Percentiles rank a stretch among this genome's conserved stretches.
Evolutionary conservation across 2,329 filamentous ascomycete genomes (phyloP).

Genomic region (Beauveria sp.): DNA sequence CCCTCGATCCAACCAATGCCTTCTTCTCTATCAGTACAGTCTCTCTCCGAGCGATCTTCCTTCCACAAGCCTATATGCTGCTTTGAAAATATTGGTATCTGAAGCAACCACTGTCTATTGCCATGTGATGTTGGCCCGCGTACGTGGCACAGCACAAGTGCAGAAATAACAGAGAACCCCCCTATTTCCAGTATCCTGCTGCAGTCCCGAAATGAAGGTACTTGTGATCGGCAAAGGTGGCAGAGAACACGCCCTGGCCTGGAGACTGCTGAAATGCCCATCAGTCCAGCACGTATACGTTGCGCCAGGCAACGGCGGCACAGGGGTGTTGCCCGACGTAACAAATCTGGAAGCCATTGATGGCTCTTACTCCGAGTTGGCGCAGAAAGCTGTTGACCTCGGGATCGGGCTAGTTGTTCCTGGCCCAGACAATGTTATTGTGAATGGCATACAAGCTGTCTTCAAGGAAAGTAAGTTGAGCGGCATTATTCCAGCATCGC

Average conservation of each 20-base stretch:
- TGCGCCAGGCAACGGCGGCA: constrained; percentile 61
- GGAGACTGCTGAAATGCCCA: constrained; percentile 61
- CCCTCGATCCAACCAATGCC: no score
- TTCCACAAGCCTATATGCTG: no score
- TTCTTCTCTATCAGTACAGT: no score
- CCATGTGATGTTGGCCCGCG: neutral
- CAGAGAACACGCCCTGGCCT: constrained; percentile 68
- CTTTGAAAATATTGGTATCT: no score
- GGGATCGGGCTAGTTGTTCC: constrained; percentile 62
- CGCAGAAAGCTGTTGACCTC: constrained; percentile 52
- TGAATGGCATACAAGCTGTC: constrained; percentile 64
- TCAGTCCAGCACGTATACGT: constrained; percentile 51
- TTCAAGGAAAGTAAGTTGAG: constrained; percentile 43
- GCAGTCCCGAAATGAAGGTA: constrained; percentile 26
- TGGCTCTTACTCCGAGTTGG: constrained; percentile 52
- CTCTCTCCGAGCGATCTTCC: no score
- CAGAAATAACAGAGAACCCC: neutral
- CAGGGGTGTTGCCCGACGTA: constrained; percentile 44
- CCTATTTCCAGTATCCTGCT: neutral
- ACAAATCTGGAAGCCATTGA: constrained; percentile 47
- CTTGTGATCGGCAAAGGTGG: constrained; percentile 68
- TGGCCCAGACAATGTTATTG: constrained; percentile 66
- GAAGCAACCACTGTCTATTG: no score
- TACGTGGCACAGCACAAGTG: neutral
- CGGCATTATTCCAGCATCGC: neutral